Evolutionary conservation across 345 rosid genomes (phyloP), one percentile per base, ranked within the genome.

Genomic region (Murraya koenigii): DNA sequence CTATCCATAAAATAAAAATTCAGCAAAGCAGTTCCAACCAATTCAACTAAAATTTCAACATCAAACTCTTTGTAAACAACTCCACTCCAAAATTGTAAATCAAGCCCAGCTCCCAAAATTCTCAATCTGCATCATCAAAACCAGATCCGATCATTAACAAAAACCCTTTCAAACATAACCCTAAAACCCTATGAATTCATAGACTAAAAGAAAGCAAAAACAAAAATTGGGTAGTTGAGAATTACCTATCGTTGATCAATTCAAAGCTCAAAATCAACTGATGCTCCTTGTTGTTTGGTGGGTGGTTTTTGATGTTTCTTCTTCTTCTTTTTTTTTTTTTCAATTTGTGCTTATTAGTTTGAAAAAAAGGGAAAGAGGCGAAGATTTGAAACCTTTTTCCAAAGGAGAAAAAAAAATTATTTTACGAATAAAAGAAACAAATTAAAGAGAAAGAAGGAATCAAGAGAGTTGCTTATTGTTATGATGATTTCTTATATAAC

Each of bases 1-100:
- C 66, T 47, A 74, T 71, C 88, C 90, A 87, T 87, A 52, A 56
- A 72, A 78, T 10, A 69, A 65, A 76, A 80, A 20, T 69, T 83
- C 63, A 38, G 65, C 32, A 76, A 74, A 33, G 47, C 15, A 60
- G 44, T 63, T 79, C 77, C 75, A 72, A 60, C 47, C 65, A 36
- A 28, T 72, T 65, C 39, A 76, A 73, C 79, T 78, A 76, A 81
- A 76, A 59, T 38, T 66, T 66, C 78, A 33, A 73, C 84, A 79
- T 80, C 80, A 22, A 20, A 35, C 14, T 65, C 69, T 19, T 20
- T 20, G 13, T 8, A 8, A 64, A 65, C 69, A 3, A 23, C 69
- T 7, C 13, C 41, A 71, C 70, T 58, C 79, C 59, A 62, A 76
- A 76, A 75, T 72, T 73, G 22, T 15, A 55, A 75, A 66, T n/a